Evolutionary conservation across 805 yeast genomes (phyloP).

Genomic region (Maudiozyma barnettii): DNA sequence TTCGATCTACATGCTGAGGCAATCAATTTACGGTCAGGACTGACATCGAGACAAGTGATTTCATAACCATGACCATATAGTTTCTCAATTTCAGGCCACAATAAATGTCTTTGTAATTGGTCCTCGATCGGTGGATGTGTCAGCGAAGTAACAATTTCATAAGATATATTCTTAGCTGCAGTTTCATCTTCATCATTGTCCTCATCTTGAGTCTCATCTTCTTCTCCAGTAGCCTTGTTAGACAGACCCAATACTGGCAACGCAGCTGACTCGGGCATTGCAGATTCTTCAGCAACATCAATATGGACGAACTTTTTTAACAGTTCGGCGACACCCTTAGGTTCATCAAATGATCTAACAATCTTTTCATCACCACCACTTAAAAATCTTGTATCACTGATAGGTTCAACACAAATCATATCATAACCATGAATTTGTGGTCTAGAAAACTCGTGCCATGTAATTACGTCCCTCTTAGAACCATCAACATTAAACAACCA

Average conservation of each 20-base stretch:
- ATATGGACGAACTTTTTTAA: slow-evolving; percentile 47
- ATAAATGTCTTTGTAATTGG: slow-evolving; percentile 78
- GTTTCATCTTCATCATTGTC: slow-evolving; percentile 29
- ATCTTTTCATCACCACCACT: slow-evolving; percentile 97
- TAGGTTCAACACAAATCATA: slow-evolving; percentile 68
- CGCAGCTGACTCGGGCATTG: slow-evolving; percentile 73
- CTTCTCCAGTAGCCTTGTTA: slow-evolving; percentile 67
- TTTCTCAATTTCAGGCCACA: slow-evolving; percentile 94
- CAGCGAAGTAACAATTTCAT: slow-evolving; percentile 39
- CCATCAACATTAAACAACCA: slow-evolving; percentile 37
- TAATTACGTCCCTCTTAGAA: slow-evolving; percentile 19
- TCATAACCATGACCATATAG: slow-evolving; percentile 97
- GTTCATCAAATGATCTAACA: slow-evolving; percentile 79
- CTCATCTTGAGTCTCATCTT: slow-evolving; percentile 36
- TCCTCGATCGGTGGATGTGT: slow-evolving; percentile 76
- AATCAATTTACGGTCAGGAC: slow-evolving; percentile 50
- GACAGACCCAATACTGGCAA: slow-evolving; percentile 91
- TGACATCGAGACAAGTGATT: slow-evolving; percentile 65
- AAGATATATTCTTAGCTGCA: slow-evolving; percentile 33
- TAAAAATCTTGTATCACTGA: slow-evolving; percentile 56
- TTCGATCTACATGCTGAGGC: slow-evolving; percentile 94
- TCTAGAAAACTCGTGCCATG: slow-evolving; percentile 90
- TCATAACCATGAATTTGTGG: slow-evolving; percentile 99
- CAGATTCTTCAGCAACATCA: slow-evolving; percentile 18
- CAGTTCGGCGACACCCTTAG: slow-evolving; percentile 62